These are phyloP conservation scores for Termitomyces sp. DNA, from an alignment of 768 basidiomycete genomes.

Conservation along the genomic window DNA sequence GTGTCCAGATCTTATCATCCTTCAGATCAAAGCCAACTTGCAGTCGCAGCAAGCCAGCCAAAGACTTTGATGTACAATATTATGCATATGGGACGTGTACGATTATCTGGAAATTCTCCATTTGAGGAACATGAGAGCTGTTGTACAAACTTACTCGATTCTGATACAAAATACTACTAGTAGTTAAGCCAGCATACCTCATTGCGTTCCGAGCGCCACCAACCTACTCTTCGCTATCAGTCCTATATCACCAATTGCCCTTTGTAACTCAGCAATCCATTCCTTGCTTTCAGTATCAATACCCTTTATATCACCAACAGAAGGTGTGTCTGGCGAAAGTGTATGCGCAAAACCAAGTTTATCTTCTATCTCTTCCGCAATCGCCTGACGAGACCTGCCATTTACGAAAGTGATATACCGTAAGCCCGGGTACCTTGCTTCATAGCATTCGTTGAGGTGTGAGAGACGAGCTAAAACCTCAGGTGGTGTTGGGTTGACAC, in stretches of 20 bases:
- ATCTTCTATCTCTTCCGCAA: conserved; percentile 79
- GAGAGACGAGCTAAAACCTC: conserved; percentile 68
- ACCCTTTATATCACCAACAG: conserved; percentile 28
- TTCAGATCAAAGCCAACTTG: conserved; percentile 14
- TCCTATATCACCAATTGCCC: conserved; percentile 73
- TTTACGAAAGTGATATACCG: conserved; percentile 93
- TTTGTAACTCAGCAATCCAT: conserved; percentile 65
- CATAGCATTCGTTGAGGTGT: conserved; percentile 77
- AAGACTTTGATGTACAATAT: conserved; percentile 10
- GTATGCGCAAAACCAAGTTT: conserved; percentile 50
- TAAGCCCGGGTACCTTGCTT: conserved; percentile 64
- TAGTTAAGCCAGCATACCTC: conserved; percentile 12
- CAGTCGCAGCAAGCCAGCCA: conserved; percentile 9
- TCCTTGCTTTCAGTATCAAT: conserved; percentile 33
- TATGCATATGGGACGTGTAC: neutral
- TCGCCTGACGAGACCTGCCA: conserved; percentile 63
- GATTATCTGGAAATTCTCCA: neutral
- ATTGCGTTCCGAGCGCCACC: conserved; percentile 35
- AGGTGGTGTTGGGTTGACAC: conserved; percentile 53
- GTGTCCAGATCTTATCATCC: neutral
- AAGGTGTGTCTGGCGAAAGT: conserved; percentile 37
- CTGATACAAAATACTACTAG: neutral
- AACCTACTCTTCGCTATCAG: conserved; percentile 72
- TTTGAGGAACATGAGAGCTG: neutral
- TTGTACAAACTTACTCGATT: conserved; percentile 1